phyloP scores from a whole-genome alignment of 176 grass and related monocot species.

The Oryza australiensis region DNA sequence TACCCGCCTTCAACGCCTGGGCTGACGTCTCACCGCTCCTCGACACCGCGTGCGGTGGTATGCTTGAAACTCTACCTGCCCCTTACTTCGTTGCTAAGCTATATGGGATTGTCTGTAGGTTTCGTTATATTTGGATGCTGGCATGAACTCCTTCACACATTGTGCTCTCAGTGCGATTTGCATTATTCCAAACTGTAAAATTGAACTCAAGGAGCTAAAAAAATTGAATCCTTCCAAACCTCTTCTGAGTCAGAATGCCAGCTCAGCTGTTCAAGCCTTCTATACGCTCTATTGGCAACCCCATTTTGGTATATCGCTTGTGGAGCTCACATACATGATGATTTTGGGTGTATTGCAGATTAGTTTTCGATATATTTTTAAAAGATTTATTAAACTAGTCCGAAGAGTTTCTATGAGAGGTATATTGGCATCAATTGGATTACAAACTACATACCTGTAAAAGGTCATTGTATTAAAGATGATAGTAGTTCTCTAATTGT shows the following conservation, averaged over 20 bases:
- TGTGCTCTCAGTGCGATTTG: neutral
- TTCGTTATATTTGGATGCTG: neutral
- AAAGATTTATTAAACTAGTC: neutral
- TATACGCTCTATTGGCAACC: neutral
- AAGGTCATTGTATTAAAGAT: neutral
- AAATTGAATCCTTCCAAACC: neutral
- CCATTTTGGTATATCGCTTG: neutral
- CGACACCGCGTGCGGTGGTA: slow-evolving; percentile 78
- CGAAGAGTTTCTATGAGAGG: neutral
- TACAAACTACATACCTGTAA: neutral
- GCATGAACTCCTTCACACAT: neutral
- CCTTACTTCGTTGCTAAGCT: neutral
- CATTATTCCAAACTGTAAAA: neutral
- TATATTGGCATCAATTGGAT: neutral
- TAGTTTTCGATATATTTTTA: neutral
- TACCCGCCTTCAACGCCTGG: slow-evolving; percentile 59
- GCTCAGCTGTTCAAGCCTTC: neutral
- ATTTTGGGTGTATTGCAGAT: neutral
- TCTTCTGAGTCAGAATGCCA: neutral
- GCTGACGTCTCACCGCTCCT: slow-evolving; percentile 68
- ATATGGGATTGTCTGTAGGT: neutral
- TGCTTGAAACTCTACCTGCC: neutral
- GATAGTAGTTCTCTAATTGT: neutral
- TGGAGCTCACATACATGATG: neutral
- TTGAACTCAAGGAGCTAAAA: neutral